Base-by-base conservation (phyloP, 495 filamentous ascomycete species). In the Bombardia bombarda region DNA sequence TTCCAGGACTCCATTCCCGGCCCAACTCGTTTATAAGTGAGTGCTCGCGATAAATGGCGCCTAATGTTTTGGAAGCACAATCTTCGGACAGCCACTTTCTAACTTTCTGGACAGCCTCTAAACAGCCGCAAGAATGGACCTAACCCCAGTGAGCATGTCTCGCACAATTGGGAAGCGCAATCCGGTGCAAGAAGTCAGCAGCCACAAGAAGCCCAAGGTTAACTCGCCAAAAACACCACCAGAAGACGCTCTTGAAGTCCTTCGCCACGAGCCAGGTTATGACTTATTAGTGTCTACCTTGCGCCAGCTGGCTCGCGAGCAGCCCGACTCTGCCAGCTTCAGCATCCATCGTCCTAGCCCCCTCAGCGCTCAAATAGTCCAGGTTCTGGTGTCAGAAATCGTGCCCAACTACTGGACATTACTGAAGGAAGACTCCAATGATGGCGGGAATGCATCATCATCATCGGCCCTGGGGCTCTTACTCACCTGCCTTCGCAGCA, bases 381-480 rank as follows among this genome's bases (percentile, higher is more conserved):
- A 83, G 54, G 59, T 71, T 8, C 63, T 95, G 50, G 77, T 87
- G 43, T 77, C 67, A 26, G 75, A 75, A 26, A 85, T 82, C 30
- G 67, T 90, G 5, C 82, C 85, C 4, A 80, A 86, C 50, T 87
- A 85, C 60, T 95, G 89, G 89, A 45, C 64, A n/a, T 48, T 74
- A 22, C 49, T 87, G 21, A 60, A 69, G 42, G 63, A 71, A 46
- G 67, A 69, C 41, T 65, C 63, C 12, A 51, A 40, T 9, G 38
- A 53, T 23, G 25, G 32, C 18, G 43, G 46, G n/a, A n/a, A n/a
- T n/a, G n/a, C n/a, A n/a, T n/a, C n/a, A n/a, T n/a, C n/a, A 22
- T 44, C 46, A 13, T 50, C 52, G 0, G 61, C 62, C 1, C 36
- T 69, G 7, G 53, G 49, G 13, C 55, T 75, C 4, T 58, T 98